phyloP scores from a whole-genome alignment of 306 rosid species.

The Ormosia emarginata region DNA sequence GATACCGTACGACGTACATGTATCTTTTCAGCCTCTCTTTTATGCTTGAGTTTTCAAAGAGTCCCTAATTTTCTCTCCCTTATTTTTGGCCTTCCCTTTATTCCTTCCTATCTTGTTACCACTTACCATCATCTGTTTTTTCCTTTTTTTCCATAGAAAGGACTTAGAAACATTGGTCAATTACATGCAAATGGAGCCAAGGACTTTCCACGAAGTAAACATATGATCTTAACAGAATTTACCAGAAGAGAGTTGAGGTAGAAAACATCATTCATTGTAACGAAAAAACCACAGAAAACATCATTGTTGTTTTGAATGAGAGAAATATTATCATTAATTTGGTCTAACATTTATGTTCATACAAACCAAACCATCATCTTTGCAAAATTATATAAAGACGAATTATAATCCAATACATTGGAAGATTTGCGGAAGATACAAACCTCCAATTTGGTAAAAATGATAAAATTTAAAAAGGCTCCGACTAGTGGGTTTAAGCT shows the following conservation, averaged over 20 bases:
- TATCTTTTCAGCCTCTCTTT: background rate
- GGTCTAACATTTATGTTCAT: background rate
- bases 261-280: background rate
- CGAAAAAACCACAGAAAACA: too few species aligned
- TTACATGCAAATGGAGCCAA: background rate
- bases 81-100: conserved; percentile 19
- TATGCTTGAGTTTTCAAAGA: background rate
- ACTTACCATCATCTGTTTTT: background rate
- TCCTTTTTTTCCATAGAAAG: background rate
- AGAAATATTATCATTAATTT: too few species aligned
- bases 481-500: background rate
- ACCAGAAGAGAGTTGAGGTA: background rate
- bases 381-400: background rate
- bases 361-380: background rate
- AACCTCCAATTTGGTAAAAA: background rate
- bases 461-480: too few species aligned
- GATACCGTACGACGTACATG: too few species aligned
- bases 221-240: background rate
- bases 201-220: background rate
- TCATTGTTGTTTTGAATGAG: too few species aligned
- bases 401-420: too few species aligned
- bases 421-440: background rate
- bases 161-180: background rate
- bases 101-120: background rate
- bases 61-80: background rate